Evolutionary conservation across 805 yeast genomes (phyloP), one percentile per base, ranked within the genome.

Genomic region (Monosporozyma unispora): DNA sequence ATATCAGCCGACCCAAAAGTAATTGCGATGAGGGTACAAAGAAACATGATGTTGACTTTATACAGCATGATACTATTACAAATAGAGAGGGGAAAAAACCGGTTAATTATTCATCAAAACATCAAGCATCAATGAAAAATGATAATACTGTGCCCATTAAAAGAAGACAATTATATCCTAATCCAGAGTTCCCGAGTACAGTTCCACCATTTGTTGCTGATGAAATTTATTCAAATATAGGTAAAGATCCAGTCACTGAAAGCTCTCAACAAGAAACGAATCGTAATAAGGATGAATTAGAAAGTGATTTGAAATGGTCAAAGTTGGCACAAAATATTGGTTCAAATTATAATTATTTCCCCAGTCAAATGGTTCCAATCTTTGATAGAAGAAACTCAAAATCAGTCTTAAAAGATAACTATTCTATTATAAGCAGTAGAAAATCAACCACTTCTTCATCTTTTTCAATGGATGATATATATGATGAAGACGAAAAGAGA

Each of bases 151-250:
- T 14, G 11, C 42, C 42, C 4, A 39, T 14, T 3, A 18, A 39
- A 10, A 39, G 27, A 14, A 29, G 29, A 38, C 29, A 44, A 35
- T 14, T 39, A 21, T 39, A 10, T 6, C 21, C 42, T 10, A 19
- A 39, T 39, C 58, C 71, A 0, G 67, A 71, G 35, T 63, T 62
- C 39, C 74, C 77, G 1, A 63, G 64, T 0, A 71, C 80, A 0
- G 69, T 76, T 0, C 91, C 91, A 1, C 82, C 84, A 1, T 84
- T 79, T 65, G 88, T 79, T 0, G 62, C 84, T 42, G 84, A 81
- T 50, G 73, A 54, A 63, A 72, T 38, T 61, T 54, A 54, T 25
- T 52, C 16, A 9, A 38, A 42, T 11, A 3, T 3, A 29, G n/a
- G 16, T 16, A n/a, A 38, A 28, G 16, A 22, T 3, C 14, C 14